A percentile compares a stretch with the other conserved stretches of the same genome.
Evolutionary conservation across 2,329 filamentous ascomycete genomes (phyloP).

Genomic region (Penicillium capsulatum): DNA sequence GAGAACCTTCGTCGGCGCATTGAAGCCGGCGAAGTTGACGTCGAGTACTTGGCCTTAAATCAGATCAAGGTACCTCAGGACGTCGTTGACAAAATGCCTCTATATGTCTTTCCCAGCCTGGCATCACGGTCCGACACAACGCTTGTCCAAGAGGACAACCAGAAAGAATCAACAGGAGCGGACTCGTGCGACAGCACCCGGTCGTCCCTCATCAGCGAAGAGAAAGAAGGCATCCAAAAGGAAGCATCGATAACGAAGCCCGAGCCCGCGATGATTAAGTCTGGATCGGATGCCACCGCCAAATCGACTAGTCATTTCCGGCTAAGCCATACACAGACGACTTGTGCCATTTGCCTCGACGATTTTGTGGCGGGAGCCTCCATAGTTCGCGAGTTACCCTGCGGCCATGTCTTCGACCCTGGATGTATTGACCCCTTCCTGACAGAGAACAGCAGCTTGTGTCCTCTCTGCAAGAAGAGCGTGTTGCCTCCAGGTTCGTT

Average conservation of each 20-base stretch:
- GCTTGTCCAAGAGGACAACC: slow-evolving; percentile 1
- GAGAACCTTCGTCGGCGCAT: slow-evolving; percentile 66
- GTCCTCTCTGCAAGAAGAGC: slow-evolving; percentile 82
- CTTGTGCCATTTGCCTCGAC: slow-evolving; percentile 86
- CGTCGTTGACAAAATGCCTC: slow-evolving; percentile 68
- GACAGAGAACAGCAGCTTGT: slow-evolving; percentile 72
- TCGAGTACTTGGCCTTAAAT: slow-evolving; percentile 82
- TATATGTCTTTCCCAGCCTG: slow-evolving; percentile 65
- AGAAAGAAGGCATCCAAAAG: background rate
- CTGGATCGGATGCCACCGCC: slow-evolving; percentile 3
- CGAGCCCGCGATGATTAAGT: slow-evolving; percentile 12
- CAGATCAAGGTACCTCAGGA: slow-evolving; percentile 69
- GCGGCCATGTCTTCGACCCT: slow-evolving; percentile 88
- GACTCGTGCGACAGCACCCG: slow-evolving; percentile 2
- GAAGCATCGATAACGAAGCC: slow-evolving; percentile 11
- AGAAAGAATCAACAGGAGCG: slow-evolving; percentile 3
- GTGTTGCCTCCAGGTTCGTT: slow-evolving; percentile 68
- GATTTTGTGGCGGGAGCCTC: slow-evolving; percentile 67
- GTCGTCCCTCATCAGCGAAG: slow-evolving; percentile 1
- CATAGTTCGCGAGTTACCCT: slow-evolving; percentile 78
- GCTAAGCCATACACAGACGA: slow-evolving; percentile 63
- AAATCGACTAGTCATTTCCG: slow-evolving; percentile 15
- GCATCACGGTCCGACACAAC: slow-evolving; percentile 10
- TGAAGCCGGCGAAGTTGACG: slow-evolving; percentile 71
- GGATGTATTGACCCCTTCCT: slow-evolving; percentile 88